Percentiles rank a stretch among this genome's conserved stretches.
Conservation (phyloP, 2,329 filamentous ascomycete genomes). For the Alternaria arborescens region DNA sequence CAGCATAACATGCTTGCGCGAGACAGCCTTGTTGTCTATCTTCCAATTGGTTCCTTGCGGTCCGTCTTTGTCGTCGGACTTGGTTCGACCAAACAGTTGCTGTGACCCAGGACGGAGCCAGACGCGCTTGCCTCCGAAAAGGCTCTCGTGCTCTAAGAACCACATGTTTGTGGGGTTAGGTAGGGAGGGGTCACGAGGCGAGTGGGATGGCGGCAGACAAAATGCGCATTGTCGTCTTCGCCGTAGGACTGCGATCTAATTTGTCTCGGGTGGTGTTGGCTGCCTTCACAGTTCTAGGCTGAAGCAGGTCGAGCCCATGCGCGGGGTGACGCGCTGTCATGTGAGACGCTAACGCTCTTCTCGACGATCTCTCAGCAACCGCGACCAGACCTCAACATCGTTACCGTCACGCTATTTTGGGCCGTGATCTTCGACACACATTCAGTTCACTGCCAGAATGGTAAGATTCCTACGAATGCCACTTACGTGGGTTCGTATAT, state of each 20-base stretch:
- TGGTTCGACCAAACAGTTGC: conserved; percentile 85
- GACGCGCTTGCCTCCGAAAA: conserved; percentile 69
- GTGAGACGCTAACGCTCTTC: conserved; percentile 14
- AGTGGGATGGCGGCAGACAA: not conserved
- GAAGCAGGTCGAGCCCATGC: conserved; percentile 2
- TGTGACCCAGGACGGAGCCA: conserved; percentile 88
- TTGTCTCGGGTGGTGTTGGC: not conserved
- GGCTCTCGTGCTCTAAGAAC: conserved; percentile 64
- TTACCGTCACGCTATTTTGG: not conserved
- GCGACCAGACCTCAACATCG: not conserved
- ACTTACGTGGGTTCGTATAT: not conserved
- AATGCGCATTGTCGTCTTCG: conserved; percentile 7
- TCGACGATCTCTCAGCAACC: not conserved
- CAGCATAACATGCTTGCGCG: conserved; percentile 85
- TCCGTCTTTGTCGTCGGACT: conserved; percentile 60
- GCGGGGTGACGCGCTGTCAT: conserved; percentile 19
- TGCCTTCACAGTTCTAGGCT: conserved; percentile 3
- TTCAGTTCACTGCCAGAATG: not conserved
- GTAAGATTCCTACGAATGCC: not conserved
- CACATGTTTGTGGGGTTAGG: conserved; percentile 54
- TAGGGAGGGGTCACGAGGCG: not conserved
- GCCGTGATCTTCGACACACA: not conserved
- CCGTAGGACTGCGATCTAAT: not conserved
- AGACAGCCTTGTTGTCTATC: conserved; percentile 83
- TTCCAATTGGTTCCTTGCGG: conserved; percentile 55